Evolutionary conservation across 2,329 filamentous ascomycete species (phyloP), one percentile per base, ranked within the genome.

Genomic region (Aspergillus tanneri): DNA sequence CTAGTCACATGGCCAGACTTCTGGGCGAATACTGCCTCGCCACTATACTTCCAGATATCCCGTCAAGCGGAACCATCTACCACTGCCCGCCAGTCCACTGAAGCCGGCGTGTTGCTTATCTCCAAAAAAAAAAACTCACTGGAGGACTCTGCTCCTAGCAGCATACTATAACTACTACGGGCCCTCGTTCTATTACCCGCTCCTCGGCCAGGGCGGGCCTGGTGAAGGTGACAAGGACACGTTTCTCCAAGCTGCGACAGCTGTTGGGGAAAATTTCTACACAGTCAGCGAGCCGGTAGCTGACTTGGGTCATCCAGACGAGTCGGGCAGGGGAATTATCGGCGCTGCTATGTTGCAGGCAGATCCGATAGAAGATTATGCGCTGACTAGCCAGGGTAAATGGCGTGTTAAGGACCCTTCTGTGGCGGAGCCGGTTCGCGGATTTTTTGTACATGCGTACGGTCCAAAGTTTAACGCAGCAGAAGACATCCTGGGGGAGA

Each of bases 1-100:
- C 65, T 83, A 40, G 70, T 84, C 11, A 74, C 76, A n/a, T 84
- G 79, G 79, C 80, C 80, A 5, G 79, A 82, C 57, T 77, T 71
- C 50, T 73, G 69, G 65, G 64, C 65, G 5, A 62, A 68, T 7
- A 67, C 68, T 0, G 68, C 65, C 23, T 40, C 68, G 14, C 67
- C 68, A 1, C 53, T 66, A n/a, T 72, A 67, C 47, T 74, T 70
- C 53, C 57, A 65, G 24, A 69, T 75, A 24, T 70, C 70, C 3
- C 68, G 67, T n/a, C 62, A 66, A 28, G 52, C 61, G 3, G 57
- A 57, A 3, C 65, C 66, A 0, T 51, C 61, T 4, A 59, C 68
- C 35, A 61, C 59, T 8, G 49, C 55, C 3, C 64, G 67, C 9
- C 63, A 65, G 44, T 61, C 68, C 5, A 64, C 66, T 2, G 65